Conservation (phyloP, 2,329 filamentous ascomycete genomes). For the Chaetomium globosum region DNA sequence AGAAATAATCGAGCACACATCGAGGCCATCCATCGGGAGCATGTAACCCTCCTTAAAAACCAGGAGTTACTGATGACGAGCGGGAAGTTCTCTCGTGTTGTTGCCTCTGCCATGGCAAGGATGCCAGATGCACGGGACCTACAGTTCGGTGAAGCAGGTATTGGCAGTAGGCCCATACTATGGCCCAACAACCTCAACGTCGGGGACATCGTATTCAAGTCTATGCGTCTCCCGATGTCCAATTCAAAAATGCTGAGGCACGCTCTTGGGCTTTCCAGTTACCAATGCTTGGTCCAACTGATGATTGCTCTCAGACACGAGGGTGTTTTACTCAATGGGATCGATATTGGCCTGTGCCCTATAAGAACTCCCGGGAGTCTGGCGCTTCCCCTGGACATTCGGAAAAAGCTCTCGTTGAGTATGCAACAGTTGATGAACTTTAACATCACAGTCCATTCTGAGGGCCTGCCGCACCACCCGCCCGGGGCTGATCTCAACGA, state of each 20-base stretch:
- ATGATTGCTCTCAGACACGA: neutral
- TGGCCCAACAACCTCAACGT: neutral
- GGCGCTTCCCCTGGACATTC: neutral
- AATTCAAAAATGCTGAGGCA: too few relatives aligned
- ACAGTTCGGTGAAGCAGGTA: neutral
- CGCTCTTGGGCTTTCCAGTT: too few relatives aligned
- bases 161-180: too few relatives aligned
- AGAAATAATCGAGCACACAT: neutral
- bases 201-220: neutral
- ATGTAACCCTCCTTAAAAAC: slow-evolving; percentile 13
- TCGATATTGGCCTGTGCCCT: too few relatives aligned
- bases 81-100: neutral
- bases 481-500: neutral
- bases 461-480: too few relatives aligned
- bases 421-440: neutral
- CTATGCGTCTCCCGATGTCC: neutral
- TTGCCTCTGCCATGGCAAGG: slow-evolving; percentile 21
- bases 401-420: neutral
- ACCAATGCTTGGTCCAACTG: neutral
- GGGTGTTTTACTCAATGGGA: neutral
- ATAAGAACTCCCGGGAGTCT: neutral
- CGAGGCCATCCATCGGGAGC: neutral
- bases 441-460: too few relatives aligned
- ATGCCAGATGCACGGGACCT: slow-evolving; percentile 18
- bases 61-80: slow-evolving; percentile 16